Conservation (phyloP, 192 early-diverging fungal species). For the Funneliformis geosporum region DNA sequence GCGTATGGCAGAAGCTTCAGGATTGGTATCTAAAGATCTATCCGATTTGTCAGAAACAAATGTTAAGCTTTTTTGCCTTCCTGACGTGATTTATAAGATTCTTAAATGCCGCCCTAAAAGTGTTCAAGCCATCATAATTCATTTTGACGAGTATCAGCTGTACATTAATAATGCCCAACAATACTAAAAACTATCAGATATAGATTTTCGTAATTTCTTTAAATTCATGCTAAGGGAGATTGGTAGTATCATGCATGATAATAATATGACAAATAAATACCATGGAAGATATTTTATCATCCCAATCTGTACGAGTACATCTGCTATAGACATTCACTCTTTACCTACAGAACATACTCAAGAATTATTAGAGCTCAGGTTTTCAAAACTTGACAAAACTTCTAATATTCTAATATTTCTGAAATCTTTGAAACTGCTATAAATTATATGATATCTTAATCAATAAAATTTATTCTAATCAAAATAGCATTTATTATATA, state of each 20-base stretch:
- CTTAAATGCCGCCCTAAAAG: slow-evolving; percentile 19
- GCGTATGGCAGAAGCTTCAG: slow-evolving; percentile 19
- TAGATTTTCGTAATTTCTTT: not conserved
- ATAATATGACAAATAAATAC: not conserved
- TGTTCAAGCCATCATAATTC: slow-evolving; percentile 21
- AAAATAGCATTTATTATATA: no score
- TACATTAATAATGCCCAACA: slow-evolving; percentile 24
- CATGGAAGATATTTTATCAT: slow-evolving; percentile 20
- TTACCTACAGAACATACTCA: slow-evolving; percentile 12
- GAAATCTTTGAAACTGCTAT: no score
- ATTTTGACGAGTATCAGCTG: slow-evolving; percentile 22
- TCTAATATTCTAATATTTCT: no score
- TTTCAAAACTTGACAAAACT: no score
- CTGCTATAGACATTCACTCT: slow-evolving; percentile 23
- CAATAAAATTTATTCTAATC: no score
- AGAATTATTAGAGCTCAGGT: not conserved
- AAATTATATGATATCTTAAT: no score
- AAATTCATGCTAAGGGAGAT: slow-evolving; percentile 14
- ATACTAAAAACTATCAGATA: not conserved
- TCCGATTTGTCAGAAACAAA: not conserved
- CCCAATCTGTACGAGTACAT: slow-evolving; percentile 23
- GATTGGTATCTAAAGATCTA: slow-evolving; percentile 17
- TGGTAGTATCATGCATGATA: slow-evolving; percentile 20
- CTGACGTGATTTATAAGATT: slow-evolving; percentile 27
- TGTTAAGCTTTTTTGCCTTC: slow-evolving; percentile 1